Evolutionary conservation across 345 rosid genomes (phyloP).

Genomic region (Dipteronia sinensis): DNA sequence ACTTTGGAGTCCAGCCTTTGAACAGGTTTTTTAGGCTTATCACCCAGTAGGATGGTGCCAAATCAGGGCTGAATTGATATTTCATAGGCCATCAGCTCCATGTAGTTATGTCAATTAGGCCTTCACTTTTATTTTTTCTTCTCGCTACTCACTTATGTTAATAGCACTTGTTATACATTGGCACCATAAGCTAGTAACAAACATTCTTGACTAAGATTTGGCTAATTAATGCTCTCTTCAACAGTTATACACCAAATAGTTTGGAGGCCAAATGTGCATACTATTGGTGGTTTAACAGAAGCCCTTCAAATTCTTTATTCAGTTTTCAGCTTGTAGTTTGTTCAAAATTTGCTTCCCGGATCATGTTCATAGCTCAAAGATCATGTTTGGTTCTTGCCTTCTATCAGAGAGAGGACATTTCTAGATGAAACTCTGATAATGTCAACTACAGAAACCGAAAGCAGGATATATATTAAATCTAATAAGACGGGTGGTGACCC

Average conservation of each 20-base stretch:
- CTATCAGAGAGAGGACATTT: not conserved
- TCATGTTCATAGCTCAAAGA: not conserved
- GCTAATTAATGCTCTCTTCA: no score
- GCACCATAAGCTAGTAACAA: not conserved
- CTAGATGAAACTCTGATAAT: not conserved
- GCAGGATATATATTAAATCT: not conserved
- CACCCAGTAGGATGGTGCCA: not conserved
- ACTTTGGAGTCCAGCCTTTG: not conserved
- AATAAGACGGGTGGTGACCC: not conserved
- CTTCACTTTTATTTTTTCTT: not conserved
- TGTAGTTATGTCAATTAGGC: no score
- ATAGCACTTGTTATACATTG: not conserved
- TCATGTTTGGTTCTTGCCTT: constrained; percentile 3
- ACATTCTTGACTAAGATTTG: not conserved
- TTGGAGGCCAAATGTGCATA: no score
- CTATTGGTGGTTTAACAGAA: no score
- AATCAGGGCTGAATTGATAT: not conserved
- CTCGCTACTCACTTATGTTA: not conserved
- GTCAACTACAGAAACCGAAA: not conserved
- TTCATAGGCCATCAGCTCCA: not conserved
- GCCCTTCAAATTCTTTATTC: no score
- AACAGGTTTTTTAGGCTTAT: not conserved
- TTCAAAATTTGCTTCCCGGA: not conserved
- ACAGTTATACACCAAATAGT: no score
- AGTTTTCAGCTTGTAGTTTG: not conserved